phyloP scores from a whole-genome alignment of 2,329 filamentous ascomycete species.

The Cladosporium sp. region DNA sequence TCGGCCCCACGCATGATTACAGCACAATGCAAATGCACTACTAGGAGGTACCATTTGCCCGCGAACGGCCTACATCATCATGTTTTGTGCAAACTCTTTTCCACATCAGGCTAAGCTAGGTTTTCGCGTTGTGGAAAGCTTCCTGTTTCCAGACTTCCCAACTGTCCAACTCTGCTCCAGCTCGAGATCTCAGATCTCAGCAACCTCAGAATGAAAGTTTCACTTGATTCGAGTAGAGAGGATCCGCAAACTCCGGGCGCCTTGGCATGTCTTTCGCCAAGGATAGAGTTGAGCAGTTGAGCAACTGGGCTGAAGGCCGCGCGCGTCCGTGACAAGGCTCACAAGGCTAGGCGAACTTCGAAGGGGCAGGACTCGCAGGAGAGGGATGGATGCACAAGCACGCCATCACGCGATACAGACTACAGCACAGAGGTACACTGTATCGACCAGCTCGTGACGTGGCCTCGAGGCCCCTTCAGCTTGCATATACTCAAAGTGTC shows the following conservation, averaged over 20 bases:
- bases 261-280: slow-evolving; percentile 1
- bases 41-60: background rate
- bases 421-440: background rate
- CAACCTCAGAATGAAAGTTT: slow-evolving; percentile 2
- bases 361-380: background rate
- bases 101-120: background rate
- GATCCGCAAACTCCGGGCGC: background rate
- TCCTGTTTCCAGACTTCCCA: background rate
- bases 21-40: background rate
- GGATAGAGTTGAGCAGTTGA: background rate
- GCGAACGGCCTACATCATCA: background rate
- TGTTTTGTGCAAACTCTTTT: background rate
- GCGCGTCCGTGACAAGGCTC: slow-evolving; percentile 4
- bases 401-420: background rate
- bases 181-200: slow-evolving; percentile 4
- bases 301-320: slow-evolving; percentile 2
- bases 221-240: background rate
- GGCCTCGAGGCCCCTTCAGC: background rate
- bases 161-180: background rate
- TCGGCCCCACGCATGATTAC: background rate
- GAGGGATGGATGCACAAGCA: slow-evolving; percentile 11
- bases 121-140: background rate
- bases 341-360: background rate
- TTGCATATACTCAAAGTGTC: background rate
- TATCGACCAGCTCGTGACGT: background rate